Evolutionary conservation across 1,139 yeast genomes (phyloP), one percentile per base, ranked within the genome.

Genomic region (Blastobotrys indianensis): DNA sequence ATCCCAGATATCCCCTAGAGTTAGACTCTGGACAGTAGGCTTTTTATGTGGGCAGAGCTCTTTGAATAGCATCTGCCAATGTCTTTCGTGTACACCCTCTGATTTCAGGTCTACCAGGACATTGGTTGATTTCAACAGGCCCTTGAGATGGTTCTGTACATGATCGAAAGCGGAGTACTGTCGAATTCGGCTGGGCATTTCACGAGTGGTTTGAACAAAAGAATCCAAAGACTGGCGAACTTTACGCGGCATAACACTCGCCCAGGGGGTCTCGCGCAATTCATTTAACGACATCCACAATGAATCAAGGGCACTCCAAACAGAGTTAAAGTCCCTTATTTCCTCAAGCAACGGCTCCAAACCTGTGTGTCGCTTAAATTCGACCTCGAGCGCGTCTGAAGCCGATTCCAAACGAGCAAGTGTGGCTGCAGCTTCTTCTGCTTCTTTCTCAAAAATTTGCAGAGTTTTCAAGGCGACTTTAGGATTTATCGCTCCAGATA

Each of bases 151-250:
- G 11, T 64, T 65, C 52, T 79, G 80, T 29, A 82, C 70, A 36
- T 75, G 75, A 52, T 77, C 83, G 59, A 82, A 83, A 0, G 90
- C 87, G 1, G 80, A 69, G 59, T 85, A 84, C 52, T 82, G 88
- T 6, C 87, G 73, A 16, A 82, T 72, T 15, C 75, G 70, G 0
- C 74, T 65, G 0, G 94, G 85, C 65, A 82, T 70, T 0, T 74
- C 60, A 47, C 81, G 70, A 1, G 83, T 70, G 1, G 62, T 58
- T 4, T 66, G 64, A 1, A 79, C 53, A 8, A 83, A 60, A 0
- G 69, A 75, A 32, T 83, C 87, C 17, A 86, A 65, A 15, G 69
- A 64, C 15, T 64, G 65, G 36, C 82, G 71, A 2, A 85, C 54
- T 1, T 68, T 63, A 23, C 78, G 63, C 0, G 80, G 72, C 17